phyloP scores from a whole-genome alignment of 768 basidiomycete genomes.

The Boletus vinaceobasis region DNA sequence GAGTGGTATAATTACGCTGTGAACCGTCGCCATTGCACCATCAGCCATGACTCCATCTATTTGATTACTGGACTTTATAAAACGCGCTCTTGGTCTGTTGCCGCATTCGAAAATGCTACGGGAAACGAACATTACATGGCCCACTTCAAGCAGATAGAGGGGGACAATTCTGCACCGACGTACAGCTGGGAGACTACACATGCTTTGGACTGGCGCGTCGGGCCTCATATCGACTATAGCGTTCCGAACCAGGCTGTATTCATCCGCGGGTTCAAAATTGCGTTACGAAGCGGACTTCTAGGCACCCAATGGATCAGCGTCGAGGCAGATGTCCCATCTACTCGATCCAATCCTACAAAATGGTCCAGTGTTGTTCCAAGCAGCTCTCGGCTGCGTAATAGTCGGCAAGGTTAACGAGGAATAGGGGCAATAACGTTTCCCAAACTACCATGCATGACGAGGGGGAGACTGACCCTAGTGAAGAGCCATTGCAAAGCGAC shows the following conservation, averaged over 20 bases:
- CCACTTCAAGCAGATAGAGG: background rate
- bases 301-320: background rate
- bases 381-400: background rate
- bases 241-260: constrained; percentile 17
- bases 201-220: background rate
- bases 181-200: constrained; percentile 1
- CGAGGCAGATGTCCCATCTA: background rate
- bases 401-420: background rate
- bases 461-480: no score
- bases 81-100: constrained; percentile 24
- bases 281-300: background rate
- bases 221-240: background rate
- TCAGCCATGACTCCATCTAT: background rate
- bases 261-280: constrained; percentile 18
- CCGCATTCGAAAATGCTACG: constrained; percentile 4
- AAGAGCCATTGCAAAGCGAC: background rate
- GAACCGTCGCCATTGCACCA: background rate
- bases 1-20: constrained; percentile 1
- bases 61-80: background rate
- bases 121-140: background rate
- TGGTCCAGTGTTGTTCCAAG: background rate
- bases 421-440: background rate
- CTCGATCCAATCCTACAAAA: background rate
- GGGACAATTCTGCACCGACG: background rate
- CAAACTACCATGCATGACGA: background rate